phyloP scores from a whole-genome alignment of 2,329 filamentous ascomycete genomes.

The Cladosporium sp. region DNA sequence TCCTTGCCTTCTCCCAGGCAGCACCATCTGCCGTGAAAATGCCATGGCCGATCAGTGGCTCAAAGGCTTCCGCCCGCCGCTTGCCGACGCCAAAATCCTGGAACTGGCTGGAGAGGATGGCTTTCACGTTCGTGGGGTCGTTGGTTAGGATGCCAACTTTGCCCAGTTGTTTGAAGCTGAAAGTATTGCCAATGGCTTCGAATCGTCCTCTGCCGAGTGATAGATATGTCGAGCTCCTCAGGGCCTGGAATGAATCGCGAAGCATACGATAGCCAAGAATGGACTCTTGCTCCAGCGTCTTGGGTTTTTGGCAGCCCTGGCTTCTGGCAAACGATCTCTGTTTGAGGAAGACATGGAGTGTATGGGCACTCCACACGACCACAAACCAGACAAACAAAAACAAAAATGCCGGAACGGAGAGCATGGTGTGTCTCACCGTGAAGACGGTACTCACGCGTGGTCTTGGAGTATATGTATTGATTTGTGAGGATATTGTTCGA shows the following conservation, averaged over 20 bases:
- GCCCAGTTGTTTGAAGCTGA: conserved; percentile 3
- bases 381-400: not conserved
- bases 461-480: too few species aligned
- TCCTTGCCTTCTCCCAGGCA: conserved; percentile 73
- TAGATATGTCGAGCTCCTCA: not conserved
- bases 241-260: conserved; percentile 4
- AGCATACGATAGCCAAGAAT: conserved; percentile 5
- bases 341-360: not conserved
- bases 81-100: conserved; percentile 75
- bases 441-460: too few species aligned
- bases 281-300: not conserved
- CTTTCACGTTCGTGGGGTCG: conserved; percentile 87
- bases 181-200: conserved; percentile 1
- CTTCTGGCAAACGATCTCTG: not conserved
- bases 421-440: not conserved
- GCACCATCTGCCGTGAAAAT: conserved; percentile 70
- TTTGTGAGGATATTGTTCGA: too few species aligned
- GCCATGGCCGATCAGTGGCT: conserved; percentile 22
- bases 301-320: conserved; percentile 3
- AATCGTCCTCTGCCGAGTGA: conserved; percentile 2
- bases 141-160: conserved; percentile 60
- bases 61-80: conserved; percentile 13
- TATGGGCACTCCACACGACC: not conserved
- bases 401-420: not conserved
- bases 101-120: conserved; percentile 80